Evolutionary conservation across 768 basidiomycete species (phyloP), one percentile per base, ranked within the genome.

Genomic region (Tephrocybe sp.): DNA sequence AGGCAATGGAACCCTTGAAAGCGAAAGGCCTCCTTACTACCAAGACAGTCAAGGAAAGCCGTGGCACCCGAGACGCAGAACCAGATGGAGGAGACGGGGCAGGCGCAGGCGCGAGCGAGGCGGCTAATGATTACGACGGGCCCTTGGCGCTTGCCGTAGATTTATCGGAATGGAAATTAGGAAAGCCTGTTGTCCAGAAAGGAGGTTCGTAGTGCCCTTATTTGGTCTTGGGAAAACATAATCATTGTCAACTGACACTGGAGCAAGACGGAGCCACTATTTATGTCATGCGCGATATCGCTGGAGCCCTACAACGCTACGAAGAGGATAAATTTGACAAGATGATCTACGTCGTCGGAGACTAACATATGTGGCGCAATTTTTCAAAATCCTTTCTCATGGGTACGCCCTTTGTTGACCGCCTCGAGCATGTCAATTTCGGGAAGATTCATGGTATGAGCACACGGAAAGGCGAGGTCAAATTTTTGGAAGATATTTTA

Each of bases 191-290:
- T 48, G 74, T 98, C 44, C 75, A 88, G 44, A 98, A 98, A 73
- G 84, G 80, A 59, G 89, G 89, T 84, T 55, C 24, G 77, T n/a
- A n/a, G n/a, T n/a, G n/a, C n/a, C n/a, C n/a, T n/a, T n/a, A n/a
- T n/a, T n/a, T n/a, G n/a, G n/a, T n/a, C n/a, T n/a, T n/a, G n/a
- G n/a, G n/a, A n/a, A n/a, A n/a, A n/a, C n/a, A n/a, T n/a, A n/a
- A n/a, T n/a, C n/a, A n/a, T n/a, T n/a, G n/a, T n/a, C n/a, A n/a
- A n/a, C n/a, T n/a, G n/a, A n/a, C n/a, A n/a, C n/a, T n/a, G n/a
- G n/a, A n/a, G n/a, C n/a, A n/a, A 94, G 93, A 96, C 54, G 93
- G 93, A 15, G 92, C 92, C 5, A 89, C 89, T 0, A 92, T 94
- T 54, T 95, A 95, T 66, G 79, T 95, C 46, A 92, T 90, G 11